A percentile compares a stretch with the other conserved stretches of the same genome.
Evolutionary conservation across 768 basidiomycete genomes (phyloP).

Genomic region (Sarcodon sp.): DNA sequence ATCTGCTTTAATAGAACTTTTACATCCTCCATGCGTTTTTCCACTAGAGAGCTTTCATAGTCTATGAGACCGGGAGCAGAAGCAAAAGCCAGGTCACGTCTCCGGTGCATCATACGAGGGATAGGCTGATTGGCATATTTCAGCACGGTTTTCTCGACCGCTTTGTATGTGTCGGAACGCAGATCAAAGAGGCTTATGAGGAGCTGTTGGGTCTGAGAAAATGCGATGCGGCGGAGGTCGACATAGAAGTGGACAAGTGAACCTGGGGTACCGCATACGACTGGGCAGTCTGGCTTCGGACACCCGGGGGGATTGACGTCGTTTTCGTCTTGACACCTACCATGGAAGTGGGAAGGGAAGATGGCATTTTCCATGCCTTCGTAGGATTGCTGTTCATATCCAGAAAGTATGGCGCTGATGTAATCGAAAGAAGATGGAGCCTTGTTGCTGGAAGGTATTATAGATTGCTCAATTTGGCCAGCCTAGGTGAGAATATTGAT

Average conservation of each 20-base stretch:
- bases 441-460: constrained; percentile 19
- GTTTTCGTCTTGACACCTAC: constrained; percentile 47
- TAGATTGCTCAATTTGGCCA: constrained; percentile 17
- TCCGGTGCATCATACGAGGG: constrained; percentile 1
- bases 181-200: constrained; percentile 23
- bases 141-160: constrained; percentile 26
- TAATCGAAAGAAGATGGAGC: constrained; percentile 14
- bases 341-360: constrained; percentile 64
- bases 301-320: constrained; percentile 55
- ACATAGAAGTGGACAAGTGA: constrained; percentile 61
- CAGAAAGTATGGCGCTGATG: constrained; percentile 31
- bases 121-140: constrained; percentile 5
- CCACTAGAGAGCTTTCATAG: not conserved
- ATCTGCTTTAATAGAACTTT: constrained; percentile 17
- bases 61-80: not conserved
- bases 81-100: constrained; percentile 1
- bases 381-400: constrained; percentile 33
- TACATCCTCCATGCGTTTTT: constrained; percentile 11
- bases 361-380: constrained; percentile 37
- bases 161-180: constrained; percentile 25
- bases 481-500: constrained; percentile 18
- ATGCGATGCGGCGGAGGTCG: constrained; percentile 34
- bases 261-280: constrained; percentile 75
- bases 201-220: constrained; percentile 23
- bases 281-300: constrained; percentile 68